phyloP scores from a whole-genome alignment of 345 rosid genomes.

The Raphanus raphanistrum region DNA sequence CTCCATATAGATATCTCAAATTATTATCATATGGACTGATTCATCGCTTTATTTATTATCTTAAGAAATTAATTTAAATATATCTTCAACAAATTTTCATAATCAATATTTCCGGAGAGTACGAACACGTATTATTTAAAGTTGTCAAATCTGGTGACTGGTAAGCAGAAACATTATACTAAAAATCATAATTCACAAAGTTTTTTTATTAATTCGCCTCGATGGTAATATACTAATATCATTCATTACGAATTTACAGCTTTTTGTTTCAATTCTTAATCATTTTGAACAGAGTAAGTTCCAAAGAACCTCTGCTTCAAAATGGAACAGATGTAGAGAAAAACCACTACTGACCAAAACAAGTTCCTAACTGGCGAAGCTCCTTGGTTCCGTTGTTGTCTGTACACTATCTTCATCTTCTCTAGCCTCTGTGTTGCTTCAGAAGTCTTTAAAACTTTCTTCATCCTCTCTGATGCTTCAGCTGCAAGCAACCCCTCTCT shows the following conservation, averaged over 20 bases:
- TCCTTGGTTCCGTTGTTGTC: conserved; percentile 31
- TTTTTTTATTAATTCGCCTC: not conserved
- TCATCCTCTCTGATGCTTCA: conserved; percentile 33
- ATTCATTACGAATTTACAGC: too few relatives aligned
- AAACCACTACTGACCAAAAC: conserved; percentile 34
- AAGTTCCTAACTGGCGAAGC: conserved; percentile 25
- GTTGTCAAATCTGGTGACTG: too few relatives aligned
- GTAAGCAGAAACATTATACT: not conserved
- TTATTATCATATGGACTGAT: conserved; percentile 40
- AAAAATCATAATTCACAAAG: not conserved
- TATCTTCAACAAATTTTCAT: conserved; percentile 29
- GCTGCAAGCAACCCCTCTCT: conserved; percentile 34
- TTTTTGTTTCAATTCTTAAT: conserved; percentile 9
- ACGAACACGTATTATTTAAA: too few relatives aligned
- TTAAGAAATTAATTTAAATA: conserved; percentile 20
- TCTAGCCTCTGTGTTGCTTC: conserved; percentile 24
- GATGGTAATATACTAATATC: too few relatives aligned
- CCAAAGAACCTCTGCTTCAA: too few relatives aligned
- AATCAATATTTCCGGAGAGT: conserved; percentile 3
- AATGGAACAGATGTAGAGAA: too few relatives aligned
- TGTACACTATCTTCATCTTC: conserved; percentile 24
- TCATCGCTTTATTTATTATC: conserved; percentile 37
- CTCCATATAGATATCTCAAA: conserved; percentile 30
- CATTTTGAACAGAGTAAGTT: too few relatives aligned
- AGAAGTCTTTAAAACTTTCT: conserved; percentile 31